A percentile compares a stretch with the other conserved stretches of the same genome.
phyloP scores from a whole-genome alignment of 2,329 filamentous ascomycete species.

The Escovopsis weberi region DNA sequence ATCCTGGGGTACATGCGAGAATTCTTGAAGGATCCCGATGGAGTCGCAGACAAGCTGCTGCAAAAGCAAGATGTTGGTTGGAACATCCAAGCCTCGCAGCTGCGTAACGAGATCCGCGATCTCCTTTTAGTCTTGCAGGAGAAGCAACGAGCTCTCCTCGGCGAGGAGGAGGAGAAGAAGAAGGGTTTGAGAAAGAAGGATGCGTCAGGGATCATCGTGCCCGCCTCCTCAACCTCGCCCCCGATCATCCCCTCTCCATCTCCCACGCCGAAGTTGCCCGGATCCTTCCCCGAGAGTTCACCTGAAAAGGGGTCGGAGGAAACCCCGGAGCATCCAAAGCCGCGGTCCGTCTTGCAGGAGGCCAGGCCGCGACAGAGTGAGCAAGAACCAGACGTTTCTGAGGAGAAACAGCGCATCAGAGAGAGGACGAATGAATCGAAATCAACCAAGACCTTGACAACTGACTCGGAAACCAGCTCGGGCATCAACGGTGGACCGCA shows the following conservation, averaged over 20 bases:
- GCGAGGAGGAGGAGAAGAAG: slow-evolving; percentile 18
- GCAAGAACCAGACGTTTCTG: neutral
- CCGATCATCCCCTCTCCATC: neutral
- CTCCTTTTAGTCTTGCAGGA: slow-evolving; percentile 49
- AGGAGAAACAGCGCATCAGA: neutral
- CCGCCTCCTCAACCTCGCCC: slow-evolving; percentile 1
- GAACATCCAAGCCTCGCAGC: slow-evolving; percentile 40
- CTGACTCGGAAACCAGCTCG: neutral
- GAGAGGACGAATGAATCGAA: neutral
- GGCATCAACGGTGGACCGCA: neutral
- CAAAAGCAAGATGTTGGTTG: slow-evolving; percentile 36
- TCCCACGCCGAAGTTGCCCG: slow-evolving; percentile 2
- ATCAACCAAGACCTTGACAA: neutral
- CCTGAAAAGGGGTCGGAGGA: neutral
- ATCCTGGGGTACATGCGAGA: slow-evolving; percentile 71
- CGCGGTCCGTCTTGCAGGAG: neutral
- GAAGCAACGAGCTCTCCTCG: slow-evolving; percentile 35
- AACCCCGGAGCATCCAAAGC: no score
- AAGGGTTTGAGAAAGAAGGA: slow-evolving; percentile 12
- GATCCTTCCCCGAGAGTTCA: slow-evolving; percentile 3
- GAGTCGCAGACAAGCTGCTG: slow-evolving; percentile 53
- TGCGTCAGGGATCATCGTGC: neutral
- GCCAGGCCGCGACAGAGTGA: neutral
- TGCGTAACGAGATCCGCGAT: slow-evolving; percentile 51
- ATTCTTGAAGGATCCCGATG: slow-evolving; percentile 62